Conservation (phyloP, 768 basidiomycete genomes). For the Asterophora lycoperdoides region DNA sequence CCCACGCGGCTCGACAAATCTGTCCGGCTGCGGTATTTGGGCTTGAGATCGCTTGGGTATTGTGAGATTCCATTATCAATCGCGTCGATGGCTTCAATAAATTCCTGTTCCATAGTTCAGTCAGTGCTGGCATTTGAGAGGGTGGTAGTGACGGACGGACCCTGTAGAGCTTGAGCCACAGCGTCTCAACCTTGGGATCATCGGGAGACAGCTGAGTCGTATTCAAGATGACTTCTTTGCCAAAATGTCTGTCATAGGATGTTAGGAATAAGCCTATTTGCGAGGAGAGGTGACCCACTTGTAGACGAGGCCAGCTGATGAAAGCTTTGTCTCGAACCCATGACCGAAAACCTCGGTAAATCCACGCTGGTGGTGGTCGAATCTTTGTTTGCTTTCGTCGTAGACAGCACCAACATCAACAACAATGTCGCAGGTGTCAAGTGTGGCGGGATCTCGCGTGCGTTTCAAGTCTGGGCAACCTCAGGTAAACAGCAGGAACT, state of each 20-base stretch:
- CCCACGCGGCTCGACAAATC: constrained; percentile 84
- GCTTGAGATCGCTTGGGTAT: constrained; percentile 60
- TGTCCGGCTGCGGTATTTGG: constrained; percentile 73
- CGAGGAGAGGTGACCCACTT: constrained; percentile 53
- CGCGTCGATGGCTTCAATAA: constrained; percentile 91
- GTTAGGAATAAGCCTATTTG: background rate
- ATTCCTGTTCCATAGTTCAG: constrained; percentile 49
- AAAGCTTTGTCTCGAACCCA: constrained; percentile 85
- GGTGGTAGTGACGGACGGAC: constrained; percentile 30
- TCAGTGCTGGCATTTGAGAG: background rate
- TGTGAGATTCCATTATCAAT: constrained; percentile 94
- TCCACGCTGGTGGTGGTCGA: constrained; percentile 95
- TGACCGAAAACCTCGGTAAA: constrained; percentile 88
- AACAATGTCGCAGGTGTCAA: constrained; percentile 86
- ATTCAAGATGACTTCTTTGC: constrained; percentile 76
- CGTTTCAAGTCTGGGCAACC: constrained; percentile 54
- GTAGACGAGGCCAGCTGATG: constrained; percentile 91
- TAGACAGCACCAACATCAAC: constrained; percentile 96
- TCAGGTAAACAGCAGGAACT: background rate
- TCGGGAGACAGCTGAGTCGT: constrained; percentile 44
- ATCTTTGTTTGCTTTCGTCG: constrained; percentile 70
- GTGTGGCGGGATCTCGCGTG: constrained; percentile 62
- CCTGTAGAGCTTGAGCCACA: constrained; percentile 91
- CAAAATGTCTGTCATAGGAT: constrained; percentile 66
- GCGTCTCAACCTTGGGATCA: constrained; percentile 60